These are phyloP conservation scores for Neotropicomus parvogracilis DNA, from an alignment of 1,284 basidiomycete genomes.

Conservation along the genomic window DNA sequence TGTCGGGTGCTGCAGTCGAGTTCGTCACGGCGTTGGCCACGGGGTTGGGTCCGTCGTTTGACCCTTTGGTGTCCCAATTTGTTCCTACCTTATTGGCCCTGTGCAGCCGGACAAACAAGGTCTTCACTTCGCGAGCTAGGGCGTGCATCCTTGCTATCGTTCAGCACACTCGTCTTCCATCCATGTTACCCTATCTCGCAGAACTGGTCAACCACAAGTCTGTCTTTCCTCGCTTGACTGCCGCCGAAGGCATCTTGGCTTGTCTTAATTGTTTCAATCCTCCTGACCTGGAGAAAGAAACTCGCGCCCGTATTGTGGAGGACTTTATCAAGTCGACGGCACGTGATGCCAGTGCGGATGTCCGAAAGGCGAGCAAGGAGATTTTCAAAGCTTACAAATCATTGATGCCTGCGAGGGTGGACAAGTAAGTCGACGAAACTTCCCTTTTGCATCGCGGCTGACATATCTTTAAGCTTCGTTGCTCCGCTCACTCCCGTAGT, in stretches of 20 bases:
- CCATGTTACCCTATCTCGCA: conserved; percentile 60
- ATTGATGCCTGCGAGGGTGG: conserved; percentile 63
- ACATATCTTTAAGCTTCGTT: conserved; percentile 52
- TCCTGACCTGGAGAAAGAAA: conserved; percentile 67
- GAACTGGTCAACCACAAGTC: conserved; percentile 68
- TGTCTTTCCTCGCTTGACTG: conserved; percentile 55
- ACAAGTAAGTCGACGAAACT: conserved; percentile 48
- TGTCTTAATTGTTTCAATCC: conserved; percentile 74
- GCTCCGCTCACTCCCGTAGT: conserved; percentile 72
- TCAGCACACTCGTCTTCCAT: conserved; percentile 66
- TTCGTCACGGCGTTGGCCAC: conserved; percentile 54
- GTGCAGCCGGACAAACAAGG: conserved; percentile 78
- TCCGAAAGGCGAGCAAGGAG: conserved; percentile 64
- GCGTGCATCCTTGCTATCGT: conserved; percentile 60
- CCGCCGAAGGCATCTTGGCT: conserved; percentile 59
- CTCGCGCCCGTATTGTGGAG: conserved; percentile 64
- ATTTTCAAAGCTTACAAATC: conserved; percentile 75
- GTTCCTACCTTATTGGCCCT: conserved; percentile 66
- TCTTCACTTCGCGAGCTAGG: conserved; percentile 66
- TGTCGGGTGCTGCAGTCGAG: conserved; percentile 72
- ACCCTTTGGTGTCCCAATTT: conserved; percentile 64
- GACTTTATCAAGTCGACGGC: conserved; percentile 63
- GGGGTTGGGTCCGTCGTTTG: conserved; percentile 61
- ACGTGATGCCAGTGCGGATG: conserved; percentile 73
- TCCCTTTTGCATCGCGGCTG: conserved; percentile 2